Evolutionary conservation across 352 stramenopile species (phyloP).

Genomic region (Phytophthora europaea): DNA sequence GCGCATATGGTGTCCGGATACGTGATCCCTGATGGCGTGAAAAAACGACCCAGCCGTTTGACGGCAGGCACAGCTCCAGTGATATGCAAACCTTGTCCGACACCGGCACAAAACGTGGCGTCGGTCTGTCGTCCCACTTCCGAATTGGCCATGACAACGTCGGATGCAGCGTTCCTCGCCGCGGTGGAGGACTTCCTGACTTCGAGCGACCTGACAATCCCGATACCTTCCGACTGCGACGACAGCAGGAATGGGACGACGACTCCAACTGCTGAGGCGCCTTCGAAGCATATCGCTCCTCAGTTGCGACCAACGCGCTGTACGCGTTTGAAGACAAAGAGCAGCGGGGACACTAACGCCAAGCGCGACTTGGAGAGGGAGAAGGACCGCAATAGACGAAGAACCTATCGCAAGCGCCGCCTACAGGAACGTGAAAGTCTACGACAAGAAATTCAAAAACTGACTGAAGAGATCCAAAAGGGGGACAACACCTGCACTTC

Average conservation of each 20-base stretch:
- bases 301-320: not conserved
- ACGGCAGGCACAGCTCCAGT: not conserved
- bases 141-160: not conserved
- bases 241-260: not conserved
- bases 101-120: not conserved
- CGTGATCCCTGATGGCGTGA: not conserved
- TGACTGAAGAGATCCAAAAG: not conserved
- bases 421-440: not conserved
- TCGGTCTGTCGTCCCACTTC: not conserved
- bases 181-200: constrained; percentile 4
- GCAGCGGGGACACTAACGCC: not conserved
- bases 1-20: too few species aligned
- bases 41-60: not conserved
- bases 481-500: not conserved
- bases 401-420: not conserved
- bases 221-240: not conserved
- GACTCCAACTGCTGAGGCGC: not conserved
- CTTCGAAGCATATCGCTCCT: not conserved
- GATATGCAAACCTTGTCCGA: constrained; percentile 3
- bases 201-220: not conserved
- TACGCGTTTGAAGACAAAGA: not conserved
- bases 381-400: not conserved
- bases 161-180: constrained; percentile 10
- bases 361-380: not conserved
- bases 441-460: not conserved